Evolutionary conservation across 768 basidiomycete species (phyloP), one percentile per base, ranked within the genome.

Genomic region (Boletus edulis): DNA sequence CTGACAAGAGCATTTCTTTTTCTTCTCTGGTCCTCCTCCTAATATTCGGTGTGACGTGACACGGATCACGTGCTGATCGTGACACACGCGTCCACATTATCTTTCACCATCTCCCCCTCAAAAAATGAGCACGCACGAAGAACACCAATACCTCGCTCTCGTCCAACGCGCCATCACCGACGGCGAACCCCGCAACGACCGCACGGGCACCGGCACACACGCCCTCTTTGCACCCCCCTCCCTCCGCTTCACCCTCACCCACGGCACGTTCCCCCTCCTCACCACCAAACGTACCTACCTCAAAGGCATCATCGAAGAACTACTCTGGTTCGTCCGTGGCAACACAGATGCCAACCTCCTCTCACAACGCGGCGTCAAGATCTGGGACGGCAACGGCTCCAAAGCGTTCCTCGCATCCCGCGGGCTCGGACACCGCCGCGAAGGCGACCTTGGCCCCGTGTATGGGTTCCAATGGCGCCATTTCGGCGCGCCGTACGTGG

Each of bases 391-490:
- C 0, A 98, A 99, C 60, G 95, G 93, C 9, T 88, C 88, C 3
- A 83, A 87, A 57, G 88, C 83, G 61, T 98, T 96, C 65, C 73
- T 98, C 29, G 91, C 94, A 66, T 80, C 81, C 54, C 78, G 91
- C 18, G 96, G 97, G 3, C 71, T 98, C n/a, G 80, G 79, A 0
- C 87, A 95, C 67, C 77, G 94, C 31, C 76, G 89, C 7, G 89
- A 92, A 67, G 96, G 96, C 5, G 97, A 99, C 68, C 73, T 99
- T 5, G 97, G 97, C 0, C 96, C 96, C 0, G 93, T 99, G 0
- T 99, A 99, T 67, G 95, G 95, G 0, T 97, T 97, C 67, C 94
- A 95, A 64, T 98, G 94, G 94, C 79, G 94, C 52, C 92, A 95
- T 70, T 97, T 95, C 72, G 95, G 94, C 1, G 93, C 94, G 5